These are phyloP conservation scores for Lumnitzera racemosa DNA, from an alignment of 345 rosid genomes.

Conservation along the genomic window DNA sequence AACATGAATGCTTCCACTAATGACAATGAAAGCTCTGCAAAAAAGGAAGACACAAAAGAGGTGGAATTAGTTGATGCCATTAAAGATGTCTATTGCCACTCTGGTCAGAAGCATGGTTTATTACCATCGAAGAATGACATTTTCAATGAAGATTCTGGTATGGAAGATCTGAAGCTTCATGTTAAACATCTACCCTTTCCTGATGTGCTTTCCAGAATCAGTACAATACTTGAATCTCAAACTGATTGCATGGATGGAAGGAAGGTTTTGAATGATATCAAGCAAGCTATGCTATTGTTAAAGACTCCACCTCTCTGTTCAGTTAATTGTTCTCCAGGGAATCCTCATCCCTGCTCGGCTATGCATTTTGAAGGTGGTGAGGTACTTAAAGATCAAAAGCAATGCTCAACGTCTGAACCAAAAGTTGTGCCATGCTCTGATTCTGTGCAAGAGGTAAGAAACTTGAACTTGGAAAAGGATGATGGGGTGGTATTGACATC, in stretches of 20 bases:
- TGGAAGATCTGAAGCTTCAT: slow-evolving; percentile 20
- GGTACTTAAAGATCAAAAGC: slow-evolving; percentile 58
- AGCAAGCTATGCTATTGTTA: slow-evolving; percentile 21
- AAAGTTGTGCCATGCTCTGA: slow-evolving; percentile 20
- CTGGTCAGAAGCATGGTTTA: too few species aligned
- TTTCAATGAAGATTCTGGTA: slow-evolving; percentile 3
- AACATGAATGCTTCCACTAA: slow-evolving; percentile 21
- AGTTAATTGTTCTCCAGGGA: slow-evolving; percentile 16
- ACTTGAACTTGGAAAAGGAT: slow-evolving; percentile 41
- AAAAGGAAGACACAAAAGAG: slow-evolving; percentile 18
- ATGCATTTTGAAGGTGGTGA: slow-evolving; percentile 1
- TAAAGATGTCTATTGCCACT: not conserved
- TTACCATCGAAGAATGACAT: not conserved
- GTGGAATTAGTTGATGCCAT: slow-evolving; percentile 13
- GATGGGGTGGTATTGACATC: slow-evolving; percentile 29
- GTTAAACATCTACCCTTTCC: slow-evolving; percentile 24
- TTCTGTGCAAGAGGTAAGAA: slow-evolving; percentile 36
- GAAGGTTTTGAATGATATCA: slow-evolving; percentile 56
- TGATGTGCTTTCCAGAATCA: slow-evolving; percentile 51
- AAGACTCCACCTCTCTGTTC: slow-evolving; percentile 32
- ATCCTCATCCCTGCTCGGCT: too few species aligned
- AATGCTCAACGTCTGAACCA: slow-evolving; percentile 36
- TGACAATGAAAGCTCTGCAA: slow-evolving; percentile 29
- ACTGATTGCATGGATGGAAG: slow-evolving; percentile 44
- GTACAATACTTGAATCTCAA: slow-evolving; percentile 40